These are phyloP conservation scores for Echinosphaeria canescens DNA, from an alignment of 2,329 filamentous ascomycete species.

Conservation along the genomic window DNA sequence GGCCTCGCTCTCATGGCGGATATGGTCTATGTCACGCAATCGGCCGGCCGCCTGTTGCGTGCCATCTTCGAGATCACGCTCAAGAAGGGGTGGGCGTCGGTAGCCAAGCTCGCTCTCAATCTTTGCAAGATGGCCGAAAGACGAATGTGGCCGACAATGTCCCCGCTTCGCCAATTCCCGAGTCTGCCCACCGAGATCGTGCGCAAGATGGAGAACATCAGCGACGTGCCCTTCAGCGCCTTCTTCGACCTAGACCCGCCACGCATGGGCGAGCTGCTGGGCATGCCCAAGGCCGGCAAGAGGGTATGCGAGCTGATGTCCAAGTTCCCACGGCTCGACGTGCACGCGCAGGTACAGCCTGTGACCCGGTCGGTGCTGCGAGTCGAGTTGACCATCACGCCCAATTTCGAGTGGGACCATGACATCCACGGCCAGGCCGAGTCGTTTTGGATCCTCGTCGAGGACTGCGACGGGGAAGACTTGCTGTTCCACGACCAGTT, in stretches of 20 bases:
- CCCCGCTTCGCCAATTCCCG: constrained; percentile 78
- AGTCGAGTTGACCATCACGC: constrained; percentile 75
- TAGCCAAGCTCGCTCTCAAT: constrained; percentile 79
- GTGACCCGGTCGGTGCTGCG: constrained; percentile 86
- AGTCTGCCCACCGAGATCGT: constrained; percentile 67
- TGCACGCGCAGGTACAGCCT: constrained; percentile 86
- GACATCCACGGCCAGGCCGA: constrained; percentile 71
- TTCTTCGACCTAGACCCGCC: constrained; percentile 96
- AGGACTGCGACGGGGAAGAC: constrained; percentile 93
- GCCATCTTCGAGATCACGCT: constrained; percentile 96
- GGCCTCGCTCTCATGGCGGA: constrained; percentile 94
- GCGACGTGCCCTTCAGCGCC: constrained; percentile 79
- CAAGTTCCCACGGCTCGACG: constrained; percentile 82
- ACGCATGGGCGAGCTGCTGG: constrained; percentile 84
- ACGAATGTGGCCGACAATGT: constrained; percentile 99
- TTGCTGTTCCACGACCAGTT: constrained; percentile 93
- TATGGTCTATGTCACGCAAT: constrained; percentile 96
- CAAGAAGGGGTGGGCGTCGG: constrained; percentile 88
- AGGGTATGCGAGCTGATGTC: constrained; percentile 70
- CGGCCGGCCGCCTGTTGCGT: constrained; percentile 82
- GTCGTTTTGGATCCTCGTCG: constrained; percentile 92
- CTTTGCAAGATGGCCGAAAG: constrained; percentile 99
- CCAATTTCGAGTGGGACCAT: constrained; percentile 93
- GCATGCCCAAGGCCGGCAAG: constrained; percentile 72
- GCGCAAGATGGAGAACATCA: constrained; percentile 80